A percentile compares a stretch with the other conserved stretches of the same genome.
Conservation (phyloP, 768 basidiomycete species). For the Suillus cothurnatus region DNA sequence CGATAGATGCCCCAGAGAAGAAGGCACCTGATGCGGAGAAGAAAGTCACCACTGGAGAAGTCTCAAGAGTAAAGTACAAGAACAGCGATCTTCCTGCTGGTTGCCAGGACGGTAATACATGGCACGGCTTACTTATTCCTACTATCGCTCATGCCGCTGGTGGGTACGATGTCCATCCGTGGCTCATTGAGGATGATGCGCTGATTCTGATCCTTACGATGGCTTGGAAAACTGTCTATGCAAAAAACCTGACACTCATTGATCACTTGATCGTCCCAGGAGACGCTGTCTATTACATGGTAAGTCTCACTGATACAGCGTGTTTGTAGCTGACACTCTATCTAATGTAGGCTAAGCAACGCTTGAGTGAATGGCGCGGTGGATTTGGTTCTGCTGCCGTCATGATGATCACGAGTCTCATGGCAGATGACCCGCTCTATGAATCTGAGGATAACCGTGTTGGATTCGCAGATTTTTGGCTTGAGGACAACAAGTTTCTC, state of each 20-base stretch:
- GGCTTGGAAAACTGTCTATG: background rate
- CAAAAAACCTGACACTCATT: background rate
- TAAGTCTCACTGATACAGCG: background rate
- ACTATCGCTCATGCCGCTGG: background rate
- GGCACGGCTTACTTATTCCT: background rate
- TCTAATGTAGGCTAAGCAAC: conserved; percentile 1
- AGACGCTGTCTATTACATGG: background rate
- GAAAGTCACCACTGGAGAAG: background rate
- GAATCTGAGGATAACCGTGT: background rate
- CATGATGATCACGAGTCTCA: conserved; percentile 1
- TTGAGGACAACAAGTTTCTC: background rate
- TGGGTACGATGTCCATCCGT: background rate
- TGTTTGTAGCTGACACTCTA: background rate
- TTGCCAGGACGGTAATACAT: background rate
- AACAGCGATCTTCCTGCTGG: background rate
- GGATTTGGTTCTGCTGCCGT: background rate
- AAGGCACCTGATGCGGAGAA: background rate
- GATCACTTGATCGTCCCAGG: background rate
- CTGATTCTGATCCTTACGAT: background rate
- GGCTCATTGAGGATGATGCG: background rate
- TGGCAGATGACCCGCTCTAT: background rate
- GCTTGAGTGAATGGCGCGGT: conserved; percentile 2
- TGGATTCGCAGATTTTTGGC: background rate
- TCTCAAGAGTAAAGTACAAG: background rate
- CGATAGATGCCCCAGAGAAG: background rate